Conservation (phyloP, 2,329 filamentous ascomycete genomes). For the Clonostachys byssicola region DNA sequence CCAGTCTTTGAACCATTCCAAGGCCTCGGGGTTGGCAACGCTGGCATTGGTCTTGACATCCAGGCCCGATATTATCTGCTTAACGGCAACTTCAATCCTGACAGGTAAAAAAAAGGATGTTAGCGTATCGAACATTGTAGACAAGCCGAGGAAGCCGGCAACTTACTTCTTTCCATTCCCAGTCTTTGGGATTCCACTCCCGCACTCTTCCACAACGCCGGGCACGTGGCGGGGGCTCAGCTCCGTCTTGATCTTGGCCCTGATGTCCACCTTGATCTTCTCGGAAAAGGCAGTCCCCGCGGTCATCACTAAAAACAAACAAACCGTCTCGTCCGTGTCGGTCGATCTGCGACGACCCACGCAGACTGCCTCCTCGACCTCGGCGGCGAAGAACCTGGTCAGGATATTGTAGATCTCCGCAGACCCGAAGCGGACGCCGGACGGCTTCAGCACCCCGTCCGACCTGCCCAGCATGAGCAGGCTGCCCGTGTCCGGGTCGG, state of each 20-base stretch:
- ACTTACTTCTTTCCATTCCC: conserved; percentile 92
- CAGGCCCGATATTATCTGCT: conserved; percentile 88
- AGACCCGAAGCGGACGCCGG: conserved; percentile 85
- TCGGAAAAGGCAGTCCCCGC: conserved; percentile 51
- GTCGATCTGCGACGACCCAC: conserved; percentile 69
- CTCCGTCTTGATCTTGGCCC: conserved; percentile 66
- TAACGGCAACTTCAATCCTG: conserved; percentile 90
- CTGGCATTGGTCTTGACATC: conserved; percentile 86
- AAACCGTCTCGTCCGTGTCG: conserved; percentile 81
- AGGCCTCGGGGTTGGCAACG: conserved; percentile 84
- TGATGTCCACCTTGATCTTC: conserved; percentile 60
- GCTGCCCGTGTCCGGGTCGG: conserved; percentile 66
- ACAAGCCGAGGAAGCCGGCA: background rate
- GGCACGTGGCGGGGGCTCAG: conserved; percentile 89
- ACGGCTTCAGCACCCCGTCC: conserved; percentile 89
- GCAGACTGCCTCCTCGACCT: conserved; percentile 84
- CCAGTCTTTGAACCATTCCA: conserved; percentile 88
- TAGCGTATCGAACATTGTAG: conserved; percentile 4
- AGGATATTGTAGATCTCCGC: conserved; percentile 97
- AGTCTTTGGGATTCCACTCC: conserved; percentile 80
- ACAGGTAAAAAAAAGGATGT: background rate
- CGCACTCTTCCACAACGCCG: conserved; percentile 73
- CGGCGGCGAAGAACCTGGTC: conserved; percentile 71
- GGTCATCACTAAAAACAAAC: conserved; percentile 80
- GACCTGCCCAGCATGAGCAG: conserved; percentile 88